Evolutionary conservation across 768 basidiomycete genomes (phyloP).

Genomic region (Epithele typhae): DNA sequence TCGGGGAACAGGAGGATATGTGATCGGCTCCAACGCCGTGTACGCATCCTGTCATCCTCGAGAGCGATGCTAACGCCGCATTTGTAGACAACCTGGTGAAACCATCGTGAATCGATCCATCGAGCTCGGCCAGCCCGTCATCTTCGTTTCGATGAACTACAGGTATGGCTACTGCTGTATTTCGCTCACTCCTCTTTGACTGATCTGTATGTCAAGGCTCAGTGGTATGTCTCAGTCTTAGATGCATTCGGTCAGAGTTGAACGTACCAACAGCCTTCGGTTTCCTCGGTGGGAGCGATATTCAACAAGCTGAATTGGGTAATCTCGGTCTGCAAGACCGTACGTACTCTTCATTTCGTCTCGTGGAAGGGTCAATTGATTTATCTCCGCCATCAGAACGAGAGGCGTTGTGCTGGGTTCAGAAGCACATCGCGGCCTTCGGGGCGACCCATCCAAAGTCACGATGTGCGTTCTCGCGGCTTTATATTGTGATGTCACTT

Average conservation of each 20-base stretch:
- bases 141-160: conserved; percentile 54
- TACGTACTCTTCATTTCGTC: background rate
- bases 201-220: no score
- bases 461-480: conserved; percentile 18
- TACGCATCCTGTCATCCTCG: no score
- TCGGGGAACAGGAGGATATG: no score
- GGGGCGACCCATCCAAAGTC: conserved; percentile 41
- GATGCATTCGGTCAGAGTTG: no score
- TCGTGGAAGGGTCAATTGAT: no score
- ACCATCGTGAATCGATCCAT: conserved; percentile 41
- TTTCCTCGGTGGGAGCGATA: conserved; percentile 18
- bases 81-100: conserved; percentile 27
- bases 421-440: conserved; percentile 7
- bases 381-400: conserved; percentile 28
- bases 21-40: no score
- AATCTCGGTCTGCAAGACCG: conserved; percentile 37
- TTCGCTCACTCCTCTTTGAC: no score
- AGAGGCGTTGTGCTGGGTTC: conserved; percentile 33
- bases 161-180: conserved; percentile 10
- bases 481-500: background rate
- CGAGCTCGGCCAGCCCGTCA: conserved; percentile 38
- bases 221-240: no score
- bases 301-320: conserved; percentile 14
- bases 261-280: conserved; percentile 13
- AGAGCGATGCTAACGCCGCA: no score